Evolutionary conservation across 768 basidiomycete species (phyloP).

Genomic region (Suillus placidus): DNA sequence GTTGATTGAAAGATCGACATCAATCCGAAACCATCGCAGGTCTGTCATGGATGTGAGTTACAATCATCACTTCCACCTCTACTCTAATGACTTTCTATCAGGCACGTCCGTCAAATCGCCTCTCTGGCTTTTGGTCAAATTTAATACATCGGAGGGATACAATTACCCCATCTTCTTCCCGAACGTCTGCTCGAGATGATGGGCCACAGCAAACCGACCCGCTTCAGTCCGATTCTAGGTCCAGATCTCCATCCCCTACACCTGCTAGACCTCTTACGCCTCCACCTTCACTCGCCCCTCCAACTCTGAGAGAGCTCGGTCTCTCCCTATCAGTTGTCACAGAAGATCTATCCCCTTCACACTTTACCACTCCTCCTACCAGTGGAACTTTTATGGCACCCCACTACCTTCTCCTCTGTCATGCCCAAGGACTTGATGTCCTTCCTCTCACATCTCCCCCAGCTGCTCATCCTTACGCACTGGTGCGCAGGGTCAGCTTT

Average conservation of each 20-base stretch:
- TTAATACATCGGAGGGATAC: constrained; percentile 75
- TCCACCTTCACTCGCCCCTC: constrained; percentile 71
- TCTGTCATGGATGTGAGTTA: constrained; percentile 58
- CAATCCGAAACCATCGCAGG: constrained; percentile 49
- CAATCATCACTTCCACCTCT: constrained; percentile 7
- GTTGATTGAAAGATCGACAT: constrained; percentile 29
- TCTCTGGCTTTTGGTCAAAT: constrained; percentile 85
- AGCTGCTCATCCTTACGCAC: constrained; percentile 73
- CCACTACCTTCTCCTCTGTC: constrained; percentile 82
- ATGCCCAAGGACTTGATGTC: constrained; percentile 84
- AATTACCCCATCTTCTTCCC: constrained; percentile 28
- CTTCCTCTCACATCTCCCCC: constrained; percentile 80
- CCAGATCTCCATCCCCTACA: constrained; percentile 58
- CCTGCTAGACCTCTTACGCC: constrained; percentile 62
- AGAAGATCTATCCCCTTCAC: constrained; percentile 68
- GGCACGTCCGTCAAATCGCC: constrained; percentile 67
- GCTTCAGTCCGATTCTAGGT: constrained; percentile 38
- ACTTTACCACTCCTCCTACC: constrained; percentile 74
- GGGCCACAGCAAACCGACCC: constrained; percentile 24
- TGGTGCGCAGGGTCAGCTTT: constrained; percentile 80
- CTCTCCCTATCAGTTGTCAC: constrained; percentile 71
- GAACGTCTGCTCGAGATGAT: constrained; percentile 38
- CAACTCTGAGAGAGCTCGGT: constrained; percentile 75
- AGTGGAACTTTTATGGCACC: constrained; percentile 82
- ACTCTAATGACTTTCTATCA: constrained; percentile 30